Conservation (phyloP, 352 stramenopile genomes). For the Blastocystis sp. region DNA sequence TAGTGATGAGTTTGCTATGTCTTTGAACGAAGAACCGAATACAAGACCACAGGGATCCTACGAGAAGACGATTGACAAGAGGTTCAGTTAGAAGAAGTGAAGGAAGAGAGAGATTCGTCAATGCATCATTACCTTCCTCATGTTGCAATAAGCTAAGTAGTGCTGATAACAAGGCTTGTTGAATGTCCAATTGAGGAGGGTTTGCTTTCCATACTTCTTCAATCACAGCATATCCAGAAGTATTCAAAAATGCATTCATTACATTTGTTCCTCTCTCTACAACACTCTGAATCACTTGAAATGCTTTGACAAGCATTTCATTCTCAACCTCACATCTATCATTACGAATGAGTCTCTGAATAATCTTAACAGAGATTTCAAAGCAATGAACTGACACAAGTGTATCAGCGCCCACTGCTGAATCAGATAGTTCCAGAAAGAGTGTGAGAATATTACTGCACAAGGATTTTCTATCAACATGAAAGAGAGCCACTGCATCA, state of each 20-base stretch:
- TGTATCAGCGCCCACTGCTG: neutral
- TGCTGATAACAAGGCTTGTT: neutral
- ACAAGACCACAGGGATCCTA: neutral
- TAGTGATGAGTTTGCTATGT: neutral
- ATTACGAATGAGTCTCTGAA: neutral
- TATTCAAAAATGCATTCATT: neutral
- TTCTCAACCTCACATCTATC: neutral
- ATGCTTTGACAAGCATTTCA: neutral
- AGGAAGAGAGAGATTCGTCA: neutral
- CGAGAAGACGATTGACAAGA: neutral
- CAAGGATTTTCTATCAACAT: neutral
- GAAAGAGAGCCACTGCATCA: neutral
- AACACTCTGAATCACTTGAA: neutral
- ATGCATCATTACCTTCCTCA: neutral
- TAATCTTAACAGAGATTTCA: neutral
- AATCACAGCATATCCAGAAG: neutral
- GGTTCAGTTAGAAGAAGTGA: neutral
- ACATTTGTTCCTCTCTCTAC: neutral
- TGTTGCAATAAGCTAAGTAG: neutral
- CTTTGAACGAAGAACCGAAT: neutral
- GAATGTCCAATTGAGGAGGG: neutral
- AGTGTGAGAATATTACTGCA: constrained; percentile 18
- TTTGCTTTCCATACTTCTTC: neutral
- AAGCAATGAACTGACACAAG: neutral
- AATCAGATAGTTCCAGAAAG: neutral